Percentiles rank a stretch among this genome's conserved stretches.
phyloP scores from a whole-genome alignment of 23 red algal genomes.

The Gracilaria gracilis region DNA sequence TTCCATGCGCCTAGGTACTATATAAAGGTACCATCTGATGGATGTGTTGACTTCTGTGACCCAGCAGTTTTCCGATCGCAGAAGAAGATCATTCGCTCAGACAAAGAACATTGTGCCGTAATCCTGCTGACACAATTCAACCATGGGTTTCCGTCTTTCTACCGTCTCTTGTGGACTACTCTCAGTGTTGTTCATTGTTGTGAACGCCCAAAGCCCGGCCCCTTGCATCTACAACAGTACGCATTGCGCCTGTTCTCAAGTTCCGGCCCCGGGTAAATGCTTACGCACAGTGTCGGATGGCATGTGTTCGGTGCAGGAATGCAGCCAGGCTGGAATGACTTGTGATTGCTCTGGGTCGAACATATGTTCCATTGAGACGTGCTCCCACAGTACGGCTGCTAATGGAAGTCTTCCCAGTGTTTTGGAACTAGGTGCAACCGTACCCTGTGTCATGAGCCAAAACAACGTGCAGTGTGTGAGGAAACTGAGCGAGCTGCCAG shows the following conservation, averaged over 20 bases:
- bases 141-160: not conserved
- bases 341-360: slow-evolving; percentile 39
- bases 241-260: slow-evolving; percentile 36
- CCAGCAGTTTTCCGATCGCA: not conserved
- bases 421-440: slow-evolving; percentile 6
- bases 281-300: slow-evolving; percentile 28
- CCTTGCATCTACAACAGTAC: slow-evolving; percentile 57
- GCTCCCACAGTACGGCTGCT: slow-evolving; percentile 6
- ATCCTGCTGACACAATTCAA: not conserved
- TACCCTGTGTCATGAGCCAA: slow-evolving; percentile 25
- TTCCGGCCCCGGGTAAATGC: slow-evolving; percentile 22
- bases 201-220: slow-evolving; percentile 19
- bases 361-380: slow-evolving; percentile 33
- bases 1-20: not conserved
- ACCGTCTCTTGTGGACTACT: not conserved
- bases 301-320: slow-evolving; percentile 25
- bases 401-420: slow-evolving; percentile 25
- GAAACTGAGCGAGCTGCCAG: not conserved
- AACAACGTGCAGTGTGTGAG: slow-evolving; percentile 37
- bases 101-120: not conserved
- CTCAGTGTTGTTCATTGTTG: not conserved
- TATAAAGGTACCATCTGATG: not conserved
- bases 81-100: not conserved
- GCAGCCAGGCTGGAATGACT: slow-evolving; percentile 24
- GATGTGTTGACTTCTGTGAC: not conserved